Base-by-base conservation (phyloP, 2,329 filamentous ascomycete genomes). In the Colletotrichum costaricense region DNA sequence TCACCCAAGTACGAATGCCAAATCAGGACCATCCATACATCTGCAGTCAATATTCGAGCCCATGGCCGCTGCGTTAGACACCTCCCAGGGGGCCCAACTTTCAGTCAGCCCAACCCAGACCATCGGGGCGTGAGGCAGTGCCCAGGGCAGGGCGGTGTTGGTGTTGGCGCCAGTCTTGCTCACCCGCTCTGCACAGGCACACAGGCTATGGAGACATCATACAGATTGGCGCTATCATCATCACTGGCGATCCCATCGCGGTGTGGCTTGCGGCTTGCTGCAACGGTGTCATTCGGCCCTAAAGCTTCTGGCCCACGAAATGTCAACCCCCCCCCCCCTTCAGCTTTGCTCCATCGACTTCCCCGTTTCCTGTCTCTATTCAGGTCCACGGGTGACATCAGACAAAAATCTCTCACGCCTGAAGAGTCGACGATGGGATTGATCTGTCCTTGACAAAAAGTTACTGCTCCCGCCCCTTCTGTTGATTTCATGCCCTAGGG, bases 81-180 rank as follows among this genome's bases (percentile, higher is more conserved):
- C 7, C 59, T 30, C 54, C 54, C n/a, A 35, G 9, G n/a, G 49
- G n/a, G 26, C 58, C 38, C 26, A 54, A 30, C 22, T 19, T 46
- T 68, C 60, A 65, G 70, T 73, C 70, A 70, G 70, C 67, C 70
- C 55, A 62, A 63, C 56, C 55, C 67, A 64, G 38, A 55, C 26
- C 35, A 46, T 69, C 58, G 52, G 69, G 46, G 60, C 70, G 35
- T 60, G 70, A 63, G 54, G 59, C 65, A 54, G 69, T 71, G 69
- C 64, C 52, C 28, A 59, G 69, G 67, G 16, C 16, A 63, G 69
- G 67, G 42, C 42, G 42, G 42, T 49, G 42, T 49, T 60, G 70
- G 67, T 56, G 59, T 54, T 69, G 57, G 33, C 58, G n/a, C 42
- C 30, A 22, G 55, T 59, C 16, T 42, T 52, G 55, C 26, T 28